phyloP scores from a whole-genome alignment of 768 basidiomycete genomes.

The Tulasnella sp. region DNA sequence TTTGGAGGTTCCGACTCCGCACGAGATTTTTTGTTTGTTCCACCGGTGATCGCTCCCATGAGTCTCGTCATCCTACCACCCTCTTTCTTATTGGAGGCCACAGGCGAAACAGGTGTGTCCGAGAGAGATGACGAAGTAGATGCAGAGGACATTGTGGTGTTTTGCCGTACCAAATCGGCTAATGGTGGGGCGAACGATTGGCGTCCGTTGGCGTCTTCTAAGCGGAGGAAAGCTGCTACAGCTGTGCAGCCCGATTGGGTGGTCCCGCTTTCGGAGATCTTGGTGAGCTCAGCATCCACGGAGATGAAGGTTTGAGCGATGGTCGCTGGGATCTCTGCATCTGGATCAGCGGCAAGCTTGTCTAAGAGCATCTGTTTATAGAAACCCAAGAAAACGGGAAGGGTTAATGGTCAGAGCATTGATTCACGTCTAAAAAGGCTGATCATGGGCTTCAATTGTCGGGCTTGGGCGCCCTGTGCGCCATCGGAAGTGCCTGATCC shows the following conservation, averaged over 20 bases:
- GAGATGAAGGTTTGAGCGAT: constrained; percentile 92
- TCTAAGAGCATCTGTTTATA: constrained; percentile 58
- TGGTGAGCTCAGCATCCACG: constrained; percentile 80
- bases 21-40: constrained; percentile 44
- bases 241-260: constrained; percentile 97
- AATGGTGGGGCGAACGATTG: constrained; percentile 54
- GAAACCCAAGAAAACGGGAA: constrained; percentile 14
- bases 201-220: constrained; percentile 74
- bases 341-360: constrained; percentile 55
- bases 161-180: constrained; percentile 36
- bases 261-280: constrained; percentile 82
- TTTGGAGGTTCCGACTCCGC: constrained; percentile 36
- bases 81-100: constrained; percentile 33
- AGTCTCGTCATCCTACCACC: constrained; percentile 41
- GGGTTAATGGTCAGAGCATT: neutral
- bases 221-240: constrained; percentile 88
- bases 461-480: neutral
- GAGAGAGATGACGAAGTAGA: neutral
- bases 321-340: constrained; percentile 70
- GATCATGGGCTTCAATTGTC: neutral
- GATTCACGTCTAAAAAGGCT: neutral
- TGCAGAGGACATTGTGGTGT: constrained; percentile 30
- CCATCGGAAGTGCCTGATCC: neutral
- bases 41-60: constrained; percentile 46
- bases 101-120: neutral